Conservation (phyloP, 768 basidiomycete species). For the Gelatoporia subvermispora region DNA sequence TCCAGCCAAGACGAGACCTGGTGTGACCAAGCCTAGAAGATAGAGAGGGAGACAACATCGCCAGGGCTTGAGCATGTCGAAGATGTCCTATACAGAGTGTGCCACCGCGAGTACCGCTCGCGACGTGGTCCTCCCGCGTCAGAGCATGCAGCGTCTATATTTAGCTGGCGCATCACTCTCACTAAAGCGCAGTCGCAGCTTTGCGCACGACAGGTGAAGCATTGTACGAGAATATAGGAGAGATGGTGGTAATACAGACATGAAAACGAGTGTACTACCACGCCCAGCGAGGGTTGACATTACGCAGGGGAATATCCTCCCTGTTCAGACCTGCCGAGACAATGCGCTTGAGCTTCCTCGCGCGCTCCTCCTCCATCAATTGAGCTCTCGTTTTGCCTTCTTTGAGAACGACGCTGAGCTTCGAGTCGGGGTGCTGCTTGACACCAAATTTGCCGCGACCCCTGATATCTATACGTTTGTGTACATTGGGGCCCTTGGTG, state of each 20-base stretch:
- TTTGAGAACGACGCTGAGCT: slow-evolving; percentile 69
- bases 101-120: slow-evolving; percentile 12
- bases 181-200: no score
- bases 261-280: slow-evolving; percentile 46
- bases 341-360: slow-evolving; percentile 67
- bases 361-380: slow-evolving; percentile 54
- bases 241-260: no score
- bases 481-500: slow-evolving; percentile 65
- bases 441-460: slow-evolving; percentile 81
- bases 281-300: slow-evolving; percentile 67
- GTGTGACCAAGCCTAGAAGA: slow-evolving; percentile 35
- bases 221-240: no score
- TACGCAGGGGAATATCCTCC: slow-evolving; percentile 76
- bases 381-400: slow-evolving; percentile 79
- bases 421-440: slow-evolving; percentile 69
- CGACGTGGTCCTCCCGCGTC: slow-evolving; percentile 7
- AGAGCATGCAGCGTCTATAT: not conserved
- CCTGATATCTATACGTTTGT: slow-evolving; percentile 71
- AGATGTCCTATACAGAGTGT: slow-evolving; percentile 10
- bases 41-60: slow-evolving; percentile 45
- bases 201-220: no score
- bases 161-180: no score
- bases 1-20: slow-evolving; percentile 34
- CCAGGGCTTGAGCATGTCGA: slow-evolving; percentile 37
- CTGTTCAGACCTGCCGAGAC: slow-evolving; percentile 76